Percentiles rank a stretch among this genome's conserved stretches.
These are phyloP conservation scores for Teratosphaeria zuluensis DNA, from an alignment of 2,329 filamentous ascomycete genomes.

Conservation along the genomic window DNA sequence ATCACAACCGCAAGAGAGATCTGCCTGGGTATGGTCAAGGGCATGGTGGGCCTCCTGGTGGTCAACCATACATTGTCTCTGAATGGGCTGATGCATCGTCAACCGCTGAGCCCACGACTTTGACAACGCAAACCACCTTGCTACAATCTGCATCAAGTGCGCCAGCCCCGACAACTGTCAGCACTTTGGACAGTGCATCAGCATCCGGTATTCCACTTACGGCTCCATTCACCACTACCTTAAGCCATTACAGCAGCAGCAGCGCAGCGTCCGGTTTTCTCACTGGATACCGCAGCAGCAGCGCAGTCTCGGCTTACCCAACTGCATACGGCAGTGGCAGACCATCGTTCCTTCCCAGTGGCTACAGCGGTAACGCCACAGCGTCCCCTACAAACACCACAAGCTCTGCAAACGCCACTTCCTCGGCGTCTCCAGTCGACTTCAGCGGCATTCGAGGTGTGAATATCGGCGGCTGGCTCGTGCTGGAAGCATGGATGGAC, in stretches of 20 bases:
- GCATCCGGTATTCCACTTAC: no score
- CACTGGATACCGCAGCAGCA: not conserved
- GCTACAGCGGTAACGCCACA: not conserved
- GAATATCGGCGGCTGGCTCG: slow-evolving; percentile 29
- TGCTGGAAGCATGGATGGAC: slow-evolving; percentile 30
- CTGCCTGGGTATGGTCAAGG: no score
- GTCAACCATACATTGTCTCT: not conserved
- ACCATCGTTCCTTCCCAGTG: not conserved
- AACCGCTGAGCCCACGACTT: not conserved
- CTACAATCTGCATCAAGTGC: not conserved
- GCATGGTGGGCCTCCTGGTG: not conserved
- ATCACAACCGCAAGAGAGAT: not conserved
- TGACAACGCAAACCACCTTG: not conserved
- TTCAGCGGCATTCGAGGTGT: slow-evolving; percentile 21
- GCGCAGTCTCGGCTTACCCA: not conserved
- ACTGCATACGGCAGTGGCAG: not conserved
- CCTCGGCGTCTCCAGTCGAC: not conserved
- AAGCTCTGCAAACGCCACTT: not conserved
- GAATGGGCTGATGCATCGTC: not conserved
- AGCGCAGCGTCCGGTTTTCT: not conserved
- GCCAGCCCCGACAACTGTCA: not conserved
- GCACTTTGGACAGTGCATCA: not conserved
- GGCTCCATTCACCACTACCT: no score
- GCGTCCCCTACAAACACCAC: not conserved
- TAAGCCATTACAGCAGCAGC: not conserved